Base-by-base conservation (phyloP, 208 protist genomes). In the Leptomonas pyrrhocoris region DNA sequence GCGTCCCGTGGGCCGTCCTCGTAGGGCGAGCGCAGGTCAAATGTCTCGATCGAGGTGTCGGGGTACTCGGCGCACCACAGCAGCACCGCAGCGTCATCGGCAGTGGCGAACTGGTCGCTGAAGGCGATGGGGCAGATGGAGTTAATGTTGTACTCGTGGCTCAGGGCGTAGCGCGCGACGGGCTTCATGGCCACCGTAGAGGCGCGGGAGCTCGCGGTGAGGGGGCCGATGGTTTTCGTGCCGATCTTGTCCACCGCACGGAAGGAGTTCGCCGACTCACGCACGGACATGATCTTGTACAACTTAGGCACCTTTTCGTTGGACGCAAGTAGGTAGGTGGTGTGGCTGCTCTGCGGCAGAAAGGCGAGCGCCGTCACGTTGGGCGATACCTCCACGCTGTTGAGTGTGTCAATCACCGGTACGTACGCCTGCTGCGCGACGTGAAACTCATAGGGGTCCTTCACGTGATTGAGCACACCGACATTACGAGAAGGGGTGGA, bases 21-120 rank as follows among this genome's bases (percentile, higher is more conserved):
- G 76, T 80, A 88, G 12, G 85, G 77, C 13, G 81, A 69, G 28
- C 85, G 86, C 61, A 96, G 48, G 67, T 83, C 75, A 74, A 85
- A 93, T 11, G 80, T 88, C 25, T 95, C 89, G 46, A 96, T 87
- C 21, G 86, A 94, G 8, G 84, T 89, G 55, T 96, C 88, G 3
- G 87, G 85, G 72, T 94, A 89, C 58, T 95, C 92, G 34, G 85
- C 86, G 75, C 89, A 95, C 92, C 92, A 96, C 79, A 94, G 77
- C 62, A 87, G 83, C 54, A 96, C 82, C 19, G 81, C 85, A 9
- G 93, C 75, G 56, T 96, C 88, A 66, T 96, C 92, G 27, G 88
- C 87, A 16, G 89, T 92, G 43, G 85, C 83, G 71, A 96, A 96
- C 75, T 94, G 89, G 62, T 85, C 77, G 60, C 75, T 74, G 74